Evolutionary conservation across 2,329 filamentous ascomycete genomes (phyloP).

Genomic region (Stemphylium beticola): DNA sequence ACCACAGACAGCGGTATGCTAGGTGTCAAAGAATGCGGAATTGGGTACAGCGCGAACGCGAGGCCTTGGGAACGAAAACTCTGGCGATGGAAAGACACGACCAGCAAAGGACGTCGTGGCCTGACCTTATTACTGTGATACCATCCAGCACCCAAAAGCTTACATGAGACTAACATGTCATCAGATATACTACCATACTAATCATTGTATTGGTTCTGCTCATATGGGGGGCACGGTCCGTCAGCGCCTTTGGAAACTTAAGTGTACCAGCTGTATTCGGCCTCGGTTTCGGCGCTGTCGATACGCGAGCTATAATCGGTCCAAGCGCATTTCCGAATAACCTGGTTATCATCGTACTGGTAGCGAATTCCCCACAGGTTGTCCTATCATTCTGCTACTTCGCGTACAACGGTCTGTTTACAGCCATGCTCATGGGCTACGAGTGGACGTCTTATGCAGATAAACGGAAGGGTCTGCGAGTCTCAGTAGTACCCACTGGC

Average conservation of each 20-base stretch:
- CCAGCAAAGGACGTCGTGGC: too few species aligned
- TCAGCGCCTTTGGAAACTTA: too few species aligned
- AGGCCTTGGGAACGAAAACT: neutral
- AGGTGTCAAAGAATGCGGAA: constrained; percentile 14
- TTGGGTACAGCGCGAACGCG: neutral
- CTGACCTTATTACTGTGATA: too few species aligned
- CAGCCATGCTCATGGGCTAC: constrained; percentile 53
- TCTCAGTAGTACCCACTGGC: constrained; percentile 40
- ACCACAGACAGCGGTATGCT: constrained; percentile 18
- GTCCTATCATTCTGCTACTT: constrained; percentile 56
- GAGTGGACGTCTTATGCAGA: constrained; percentile 56
- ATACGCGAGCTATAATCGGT: constrained; percentile 9
- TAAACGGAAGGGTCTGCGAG: constrained; percentile 42
- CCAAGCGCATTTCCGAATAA: too few species aligned
- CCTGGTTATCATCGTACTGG: constrained; percentile 11
- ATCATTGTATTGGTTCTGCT: constrained; percentile 4
- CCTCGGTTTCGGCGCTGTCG: constrained; percentile 21
- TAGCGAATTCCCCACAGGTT: constrained; percentile 57
- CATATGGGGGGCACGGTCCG: neutral
- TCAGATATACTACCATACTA: too few species aligned
- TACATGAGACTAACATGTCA: too few species aligned
- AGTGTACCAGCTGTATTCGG: neutral
- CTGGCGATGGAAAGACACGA: neutral
- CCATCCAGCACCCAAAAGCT: too few species aligned
- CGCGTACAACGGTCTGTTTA: constrained; percentile 55